Evolutionary conservation across 2,329 filamentous ascomycete genomes (phyloP).

Genomic region (Xylariaceae sp.): DNA sequence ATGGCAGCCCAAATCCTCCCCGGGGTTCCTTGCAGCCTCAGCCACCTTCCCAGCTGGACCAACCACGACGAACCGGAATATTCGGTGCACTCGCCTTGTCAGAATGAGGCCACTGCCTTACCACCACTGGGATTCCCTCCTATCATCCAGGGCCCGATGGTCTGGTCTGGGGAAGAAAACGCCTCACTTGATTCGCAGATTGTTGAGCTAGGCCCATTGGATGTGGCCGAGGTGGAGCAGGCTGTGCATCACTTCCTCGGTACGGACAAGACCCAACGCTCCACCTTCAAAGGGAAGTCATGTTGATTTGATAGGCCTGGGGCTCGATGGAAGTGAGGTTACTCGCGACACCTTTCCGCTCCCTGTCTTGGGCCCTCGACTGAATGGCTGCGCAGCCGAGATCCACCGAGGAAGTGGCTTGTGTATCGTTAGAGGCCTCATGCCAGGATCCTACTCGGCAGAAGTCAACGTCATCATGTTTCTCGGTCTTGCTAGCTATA

Average conservation of each 20-base stretch:
- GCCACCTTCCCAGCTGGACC: slow-evolving; percentile 11
- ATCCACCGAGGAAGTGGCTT: slow-evolving; percentile 46
- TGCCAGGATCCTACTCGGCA: slow-evolving; percentile 41
- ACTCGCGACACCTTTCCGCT: slow-evolving; percentile 38
- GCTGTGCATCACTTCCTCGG: slow-evolving; percentile 26
- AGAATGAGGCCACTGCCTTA: slow-evolving; percentile 9
- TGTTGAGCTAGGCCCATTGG: slow-evolving; percentile 19
- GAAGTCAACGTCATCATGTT: slow-evolving; percentile 53
- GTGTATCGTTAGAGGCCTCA: slow-evolving; percentile 50
- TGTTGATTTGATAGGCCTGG: slow-evolving; percentile 28
- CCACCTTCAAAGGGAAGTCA: slow-evolving; percentile 15
- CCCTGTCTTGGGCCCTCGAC: slow-evolving; percentile 32
- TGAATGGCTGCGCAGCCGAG: slow-evolving; percentile 33
- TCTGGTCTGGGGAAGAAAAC: slow-evolving; percentile 20
- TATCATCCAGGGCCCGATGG: slow-evolving; percentile 16
- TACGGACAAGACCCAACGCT: slow-evolving; percentile 16
- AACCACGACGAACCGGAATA: slow-evolving; percentile 14
- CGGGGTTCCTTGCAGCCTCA: slow-evolving; percentile 14
- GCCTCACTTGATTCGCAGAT: slow-evolving; percentile 15
- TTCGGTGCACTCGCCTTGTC: slow-evolving; percentile 7
- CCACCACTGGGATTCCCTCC: slow-evolving; percentile 21
- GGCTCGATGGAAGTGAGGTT: slow-evolving; percentile 36
- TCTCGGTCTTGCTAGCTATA: slow-evolving; percentile 51
- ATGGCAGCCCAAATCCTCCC: slow-evolving; percentile 21
- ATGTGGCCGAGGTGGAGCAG: slow-evolving; percentile 24